Conservation (phyloP, 192 early-diverging fungal species). For the Coemansia sp. region DNA sequence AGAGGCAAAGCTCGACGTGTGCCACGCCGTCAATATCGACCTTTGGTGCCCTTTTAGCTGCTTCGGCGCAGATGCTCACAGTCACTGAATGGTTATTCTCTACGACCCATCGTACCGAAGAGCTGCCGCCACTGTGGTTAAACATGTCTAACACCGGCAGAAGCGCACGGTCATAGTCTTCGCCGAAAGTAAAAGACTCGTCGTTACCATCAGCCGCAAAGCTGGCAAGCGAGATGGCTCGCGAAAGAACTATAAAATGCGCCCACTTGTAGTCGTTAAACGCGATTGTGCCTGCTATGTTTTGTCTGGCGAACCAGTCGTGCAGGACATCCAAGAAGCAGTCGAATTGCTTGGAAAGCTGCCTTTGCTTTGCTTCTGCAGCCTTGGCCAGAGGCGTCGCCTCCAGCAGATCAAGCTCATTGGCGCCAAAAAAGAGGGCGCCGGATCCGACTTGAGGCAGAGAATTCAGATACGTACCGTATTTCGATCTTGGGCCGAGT, state of each 20-base stretch:
- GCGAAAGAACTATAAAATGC: slow-evolving; percentile 25
- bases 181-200: not conserved
- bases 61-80: not conserved
- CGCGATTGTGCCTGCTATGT: not conserved
- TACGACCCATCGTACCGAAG: slow-evolving; percentile 21
- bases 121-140: slow-evolving; percentile 24
- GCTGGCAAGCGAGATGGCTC: slow-evolving; percentile 32
- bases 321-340: slow-evolving; percentile 4
- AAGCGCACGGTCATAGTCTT: slow-evolving; percentile 23
- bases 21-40: not conserved
- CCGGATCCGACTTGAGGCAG: slow-evolving; percentile 13
- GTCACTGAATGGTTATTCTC: slow-evolving; percentile 15
- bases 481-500: slow-evolving; percentile 13
- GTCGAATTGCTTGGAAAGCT: slow-evolving; percentile 18
- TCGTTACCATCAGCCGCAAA: not conserved
- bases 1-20: slow-evolving; percentile 19
- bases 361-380: slow-evolving; percentile 21
- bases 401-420: slow-evolving; percentile 10
- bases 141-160: slow-evolving; percentile 34
- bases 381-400: slow-evolving; percentile 26
- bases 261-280: slow-evolving; percentile 38
- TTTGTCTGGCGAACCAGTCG: slow-evolving; percentile 1
- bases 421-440: slow-evolving; percentile 16
- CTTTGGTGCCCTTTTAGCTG: not conserved
- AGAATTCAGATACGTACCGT: slow-evolving; percentile 27